phyloP scores from a whole-genome alignment of 2,329 filamentous ascomycete genomes.

The Trichoderma brevicompactum region DNA sequence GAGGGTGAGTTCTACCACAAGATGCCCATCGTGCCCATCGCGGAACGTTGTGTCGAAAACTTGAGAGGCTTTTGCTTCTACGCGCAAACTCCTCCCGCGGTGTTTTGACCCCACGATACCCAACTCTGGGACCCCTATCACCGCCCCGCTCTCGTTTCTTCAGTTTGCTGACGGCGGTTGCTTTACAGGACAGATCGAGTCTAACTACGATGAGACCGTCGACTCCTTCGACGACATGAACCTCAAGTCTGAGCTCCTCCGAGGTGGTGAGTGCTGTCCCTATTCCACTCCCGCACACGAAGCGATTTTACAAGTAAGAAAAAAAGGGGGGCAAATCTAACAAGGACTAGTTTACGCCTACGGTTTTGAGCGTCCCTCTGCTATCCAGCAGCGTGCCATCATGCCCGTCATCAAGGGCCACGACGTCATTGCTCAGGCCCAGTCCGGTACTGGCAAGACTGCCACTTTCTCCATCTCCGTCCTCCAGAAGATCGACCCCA shows the following conservation, averaged over 20 bases:
- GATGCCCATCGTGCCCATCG: background rate
- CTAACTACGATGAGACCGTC: slow-evolving; percentile 99
- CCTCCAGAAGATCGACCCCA: slow-evolving; percentile 97
- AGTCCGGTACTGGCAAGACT: slow-evolving; percentile 99
- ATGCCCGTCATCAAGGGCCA: slow-evolving; percentile 99
- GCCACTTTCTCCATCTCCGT: slow-evolving; percentile 99
- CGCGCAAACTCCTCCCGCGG: slow-evolving; percentile 19
- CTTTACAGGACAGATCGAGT: slow-evolving; percentile 91
- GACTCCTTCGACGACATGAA: slow-evolving; percentile 99
- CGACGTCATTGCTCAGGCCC: slow-evolving; percentile 99
- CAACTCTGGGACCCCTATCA: slow-evolving; percentile 12
- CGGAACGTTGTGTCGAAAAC: background rate
- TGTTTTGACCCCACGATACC: slow-evolving; percentile 29
- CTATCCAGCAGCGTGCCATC: slow-evolving; percentile 99
- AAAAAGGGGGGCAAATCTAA: slow-evolving; percentile 33
- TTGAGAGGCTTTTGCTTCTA: background rate
- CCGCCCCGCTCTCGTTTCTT: background rate
- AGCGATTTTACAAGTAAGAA: slow-evolving; percentile 3
- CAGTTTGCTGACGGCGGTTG: slow-evolving; percentile 34
- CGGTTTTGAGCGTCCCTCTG: slow-evolving; percentile 99
- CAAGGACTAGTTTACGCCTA: slow-evolving; percentile 80
- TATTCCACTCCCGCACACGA: slow-evolving; percentile 27
- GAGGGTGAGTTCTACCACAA: slow-evolving; percentile 68
- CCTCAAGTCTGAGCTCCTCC: slow-evolving; percentile 95
- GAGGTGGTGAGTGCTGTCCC: slow-evolving; percentile 66